phyloP scores from a whole-genome alignment of 192 early-diverging fungal species.

The Coemansia sp. region DNA sequence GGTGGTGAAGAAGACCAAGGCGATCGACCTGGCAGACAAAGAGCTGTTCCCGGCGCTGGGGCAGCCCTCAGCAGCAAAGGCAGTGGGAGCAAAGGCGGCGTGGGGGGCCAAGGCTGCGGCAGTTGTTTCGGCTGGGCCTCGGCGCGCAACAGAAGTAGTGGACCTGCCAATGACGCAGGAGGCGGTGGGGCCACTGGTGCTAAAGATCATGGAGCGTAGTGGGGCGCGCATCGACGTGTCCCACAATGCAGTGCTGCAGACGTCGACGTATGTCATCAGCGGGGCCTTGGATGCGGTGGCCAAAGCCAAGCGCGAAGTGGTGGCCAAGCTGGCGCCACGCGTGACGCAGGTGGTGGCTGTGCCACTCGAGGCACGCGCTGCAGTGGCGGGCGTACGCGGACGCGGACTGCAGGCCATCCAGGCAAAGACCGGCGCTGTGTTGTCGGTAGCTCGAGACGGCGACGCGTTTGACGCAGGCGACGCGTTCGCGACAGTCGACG shows the following conservation, averaged over 20 bases:
- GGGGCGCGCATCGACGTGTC: conserved; percentile 82
- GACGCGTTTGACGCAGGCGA: conserved; percentile 59
- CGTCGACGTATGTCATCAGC: conserved; percentile 79
- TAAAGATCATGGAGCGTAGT: conserved; percentile 61
- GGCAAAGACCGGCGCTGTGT: conserved; percentile 66
- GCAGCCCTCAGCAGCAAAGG: conserved; percentile 16
- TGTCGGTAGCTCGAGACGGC: conserved; percentile 60
- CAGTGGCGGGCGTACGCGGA: conserved; percentile 82
- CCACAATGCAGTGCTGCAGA: conserved; percentile 65
- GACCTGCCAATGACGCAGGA: conserved; percentile 46
- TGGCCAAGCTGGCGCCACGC: conserved; percentile 67
- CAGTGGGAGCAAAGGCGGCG: conserved; percentile 43
- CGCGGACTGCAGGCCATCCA: conserved; percentile 74
- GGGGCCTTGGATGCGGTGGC: conserved; percentile 77
- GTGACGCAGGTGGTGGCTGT: conserved; percentile 61
- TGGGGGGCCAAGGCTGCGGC: conserved; percentile 43
- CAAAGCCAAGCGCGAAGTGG: conserved; percentile 74
- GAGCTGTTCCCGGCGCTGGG: conserved; percentile 78
- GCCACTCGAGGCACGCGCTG: conserved; percentile 75
- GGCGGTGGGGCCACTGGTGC: conserved; percentile 57
- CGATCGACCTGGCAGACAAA: conserved; percentile 23
- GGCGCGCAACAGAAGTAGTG: conserved; percentile 57
- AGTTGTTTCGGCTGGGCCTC: conserved; percentile 34
- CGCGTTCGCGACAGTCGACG: conserved; percentile 53
- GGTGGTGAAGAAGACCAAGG: not conserved